Base-by-base conservation (phyloP, 768 basidiomycete species). In the Suillus ampliporus region DNA sequence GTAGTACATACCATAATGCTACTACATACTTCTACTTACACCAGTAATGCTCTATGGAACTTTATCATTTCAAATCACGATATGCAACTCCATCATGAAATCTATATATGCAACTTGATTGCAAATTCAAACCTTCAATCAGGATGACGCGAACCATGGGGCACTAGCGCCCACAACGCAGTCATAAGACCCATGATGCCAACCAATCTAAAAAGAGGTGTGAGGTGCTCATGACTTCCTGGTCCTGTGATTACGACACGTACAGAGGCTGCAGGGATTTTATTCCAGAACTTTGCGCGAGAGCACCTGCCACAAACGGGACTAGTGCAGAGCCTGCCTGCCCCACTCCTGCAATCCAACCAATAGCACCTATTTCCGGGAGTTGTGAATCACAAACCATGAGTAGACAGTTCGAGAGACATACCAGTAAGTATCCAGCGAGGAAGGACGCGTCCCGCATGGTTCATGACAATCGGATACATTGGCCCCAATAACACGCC, bases 251-350 rank as follows among this genome's bases (percentile, higher is more conserved):
- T 35, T 5, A 34, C 31, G 9, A 31, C 35, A 67, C 74, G 61
- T 61, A 75, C 74, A 75, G 17, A 14, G 74, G 74, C 64, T 82
- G 82, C 61, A 84, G 61, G 11, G 73, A 70, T 15, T 65, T 66
- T 40, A 85, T 85, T 0, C 83, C 90, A 43, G 86, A 83, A 62
- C 80, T 86, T 28, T 81, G 80, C 7, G 91, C 84, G 28, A 93
- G 81, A 2, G 86, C 82, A 26, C 91, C 90, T 1, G 89, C 89
- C 64, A 91, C 80, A 67, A 93, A 91, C 0, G 92, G 91, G 5
- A 92, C 69, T 7, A 89, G 64, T 0, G 91, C 91, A 46, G 86
- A 86, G 19, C 91, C 91, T 3, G 89, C 86, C 69, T 89, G 87
- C 0, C 91, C 90, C 37, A 86, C 82, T 5, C 84, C 86, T 6